Evolutionary conservation across 441 rosid genomes (phyloP), one percentile per base, ranked within the genome.

Genomic region (Pelargonium hybrid): DNA sequence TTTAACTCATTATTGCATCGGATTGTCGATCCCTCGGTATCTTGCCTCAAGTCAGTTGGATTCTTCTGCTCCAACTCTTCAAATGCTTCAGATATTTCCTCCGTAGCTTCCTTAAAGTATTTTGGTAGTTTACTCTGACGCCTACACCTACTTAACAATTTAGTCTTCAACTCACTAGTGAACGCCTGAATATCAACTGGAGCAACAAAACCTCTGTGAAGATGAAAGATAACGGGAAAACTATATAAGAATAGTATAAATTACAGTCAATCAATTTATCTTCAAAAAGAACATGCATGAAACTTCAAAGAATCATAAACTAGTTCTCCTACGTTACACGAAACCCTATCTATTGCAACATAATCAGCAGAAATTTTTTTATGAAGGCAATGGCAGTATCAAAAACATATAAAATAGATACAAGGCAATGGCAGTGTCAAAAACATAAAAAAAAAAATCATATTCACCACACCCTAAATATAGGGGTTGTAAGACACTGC

Each of bases 201-300:
- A 9, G 92, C 86, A 83, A 95, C 95, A 82, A 89, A 95, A 77
- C 91, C 99, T 80, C 99, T 95, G 95, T 78, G 75, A 61, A 52
- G 75, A 29, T 69, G 39, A 71, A 68, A 48, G 73, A 50, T 7
- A 65, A 63, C 23, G 13, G 39, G 71, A 9, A 26, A 48, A 48
- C 54, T 68, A 66, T 43, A 23, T 75, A 65, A 73, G 54, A 73
- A 78, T 20, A 4, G 10, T 26, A 76, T 43, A 15, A 1, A 17
- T 3, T 20, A 13, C 14, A 9, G 18, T 41, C 41, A 65, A 11
- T 25, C 37, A 73, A 69, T 63, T 48, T 31, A 71, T 21, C n/a
- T n/a, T 20, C 68, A 62, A 25, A 37, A 54, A 67, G 20, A 50
- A 31, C 25, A 52, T 10, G 67, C 11, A 61, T 57, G 21, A 47